These are phyloP conservation scores for Stylonectria norvegica DNA, from an alignment of 2,329 filamentous ascomycete species.

Conservation along the genomic window DNA sequence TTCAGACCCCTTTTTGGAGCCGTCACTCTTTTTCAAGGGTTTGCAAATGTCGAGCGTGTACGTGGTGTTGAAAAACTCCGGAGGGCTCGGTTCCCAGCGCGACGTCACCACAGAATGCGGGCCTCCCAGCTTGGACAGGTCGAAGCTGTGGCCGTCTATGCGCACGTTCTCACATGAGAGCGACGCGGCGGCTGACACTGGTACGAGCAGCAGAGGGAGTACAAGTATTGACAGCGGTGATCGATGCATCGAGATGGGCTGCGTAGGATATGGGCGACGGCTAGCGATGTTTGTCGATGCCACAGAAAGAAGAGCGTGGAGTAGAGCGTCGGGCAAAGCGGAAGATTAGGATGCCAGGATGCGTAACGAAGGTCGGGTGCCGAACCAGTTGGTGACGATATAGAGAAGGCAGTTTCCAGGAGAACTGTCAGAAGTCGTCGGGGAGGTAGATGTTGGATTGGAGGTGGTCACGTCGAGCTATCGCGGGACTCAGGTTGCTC, in stretches of 20 bases:
- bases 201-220: conserved; percentile 36
- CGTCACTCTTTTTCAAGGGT: conserved; percentile 59
- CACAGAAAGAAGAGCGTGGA: no score
- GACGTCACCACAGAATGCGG: conserved; percentile 66
- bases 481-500: conserved; percentile 17
- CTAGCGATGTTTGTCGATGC: no score
- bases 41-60: conserved; percentile 78
- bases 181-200: conserved; percentile 42
- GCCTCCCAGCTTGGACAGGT: conserved; percentile 61
- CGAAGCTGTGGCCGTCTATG: conserved; percentile 57
- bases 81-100: conserved; percentile 48
- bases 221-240: conserved; percentile 36
- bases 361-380: no score
- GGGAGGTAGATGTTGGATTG: conserved; percentile 21
- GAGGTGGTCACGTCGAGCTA: conserved; percentile 30
- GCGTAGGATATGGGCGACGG: conserved; percentile 6
- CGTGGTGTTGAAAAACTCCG: conserved; percentile 63
- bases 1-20: conserved; percentile 51
- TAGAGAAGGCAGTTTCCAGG: conserved; percentile 2
- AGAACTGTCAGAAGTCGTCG: conserved; percentile 10
- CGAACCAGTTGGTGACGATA: no score
- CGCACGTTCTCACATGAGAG: conserved; percentile 62
- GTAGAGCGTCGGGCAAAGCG: conserved; percentile 3
- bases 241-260: conserved; percentile 37
- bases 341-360: conserved; percentile 13